These are phyloP conservation scores for Komagataella phaffii DNA, from an alignment of 805 yeast genomes.

Conservation along the genomic window DNA sequence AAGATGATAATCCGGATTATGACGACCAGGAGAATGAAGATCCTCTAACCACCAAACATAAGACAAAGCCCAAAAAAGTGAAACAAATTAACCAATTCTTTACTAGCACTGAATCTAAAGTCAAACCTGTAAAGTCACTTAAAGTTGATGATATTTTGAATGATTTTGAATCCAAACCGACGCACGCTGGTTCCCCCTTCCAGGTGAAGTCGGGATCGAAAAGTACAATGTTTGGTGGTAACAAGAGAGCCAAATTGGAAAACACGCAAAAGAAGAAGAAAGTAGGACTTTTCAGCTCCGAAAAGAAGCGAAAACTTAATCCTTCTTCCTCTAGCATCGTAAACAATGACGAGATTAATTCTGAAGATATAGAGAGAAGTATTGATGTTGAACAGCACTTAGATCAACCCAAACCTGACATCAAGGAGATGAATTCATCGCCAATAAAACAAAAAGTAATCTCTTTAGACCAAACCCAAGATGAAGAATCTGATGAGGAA, in stretches of 20 bases:
- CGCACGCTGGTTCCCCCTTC: neutral
- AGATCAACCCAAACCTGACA: neutral
- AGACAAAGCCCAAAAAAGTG: constrained; percentile 21
- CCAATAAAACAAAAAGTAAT: constrained; percentile 3
- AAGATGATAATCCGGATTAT: constrained; percentile 19
- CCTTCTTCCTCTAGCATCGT: neutral
- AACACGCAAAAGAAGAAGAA: neutral
- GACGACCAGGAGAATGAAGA: constrained; percentile 14
- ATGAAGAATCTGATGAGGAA: constrained; percentile 43
- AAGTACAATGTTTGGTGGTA: neutral
- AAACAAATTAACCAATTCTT: constrained; percentile 34
- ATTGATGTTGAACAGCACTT: neutral
- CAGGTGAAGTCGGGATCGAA: neutral
- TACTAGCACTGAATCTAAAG: constrained; percentile 21
- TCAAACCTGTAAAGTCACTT: constrained; percentile 23
- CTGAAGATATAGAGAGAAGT: neutral
- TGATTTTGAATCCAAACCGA: constrained; percentile 26
- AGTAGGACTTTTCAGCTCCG: neutral
- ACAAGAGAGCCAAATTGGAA: neutral
- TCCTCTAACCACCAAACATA: constrained; percentile 10
- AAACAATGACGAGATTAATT: neutral
- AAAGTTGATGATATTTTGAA: constrained; percentile 60
- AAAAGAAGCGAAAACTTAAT: neutral
- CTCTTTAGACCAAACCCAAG: constrained; percentile 7
- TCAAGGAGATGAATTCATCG: constrained; percentile 2